Base-by-base conservation (phyloP, 2,329 filamentous ascomycete genomes). In the Phialemoniopsis sp. region DNA sequence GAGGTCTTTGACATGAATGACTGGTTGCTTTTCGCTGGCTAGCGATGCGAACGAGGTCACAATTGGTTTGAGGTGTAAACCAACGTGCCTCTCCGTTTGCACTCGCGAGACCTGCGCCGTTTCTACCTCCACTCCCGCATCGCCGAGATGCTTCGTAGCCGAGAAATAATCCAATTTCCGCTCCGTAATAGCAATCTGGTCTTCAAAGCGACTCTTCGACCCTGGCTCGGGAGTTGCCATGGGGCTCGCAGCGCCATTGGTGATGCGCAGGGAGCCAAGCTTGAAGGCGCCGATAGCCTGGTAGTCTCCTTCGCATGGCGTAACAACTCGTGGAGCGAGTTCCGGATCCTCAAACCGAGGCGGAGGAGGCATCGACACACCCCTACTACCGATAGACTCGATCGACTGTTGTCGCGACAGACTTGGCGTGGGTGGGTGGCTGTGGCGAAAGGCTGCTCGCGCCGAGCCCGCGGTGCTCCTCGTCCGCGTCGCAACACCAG, bases 201-300 rank as follows among this genome's bases (percentile, higher is more conserved):
- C 21, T 26, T 26, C 21, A 10, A 26, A 26, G 10, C 10, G 21
- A 10, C 21, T 26, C 21, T 26, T 26, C 6, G 21, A 26, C n/a
- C 55, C 51, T 12, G 45, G 19, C 37, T 56, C 49, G 40, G 67
- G 60, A 34, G 70, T 77, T 26, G 6, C 21, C n/a, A 61, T 56
- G 3, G 80, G 79, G 41, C 70, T 76, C 2, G 60, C 67, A 4
- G 65, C 62, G 13, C 77, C 79, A 54, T 84, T 84, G 16, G 67
- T 80, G 40, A 84, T 82, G 29, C 76, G 72, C 36, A 84, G 51
- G 2, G 77, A 77, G 3, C 80, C 80, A 38, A 80, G 70, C 52
- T 79, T 80, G 52, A 80, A 82, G 10, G 69, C 75, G 4, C 80
- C 80, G 26, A 78, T 70, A 34, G 81, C 76, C 43, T 67, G 67